Conservation (phyloP, 2,329 filamentous ascomycete species). For the Escovopsis sp. region DNA sequence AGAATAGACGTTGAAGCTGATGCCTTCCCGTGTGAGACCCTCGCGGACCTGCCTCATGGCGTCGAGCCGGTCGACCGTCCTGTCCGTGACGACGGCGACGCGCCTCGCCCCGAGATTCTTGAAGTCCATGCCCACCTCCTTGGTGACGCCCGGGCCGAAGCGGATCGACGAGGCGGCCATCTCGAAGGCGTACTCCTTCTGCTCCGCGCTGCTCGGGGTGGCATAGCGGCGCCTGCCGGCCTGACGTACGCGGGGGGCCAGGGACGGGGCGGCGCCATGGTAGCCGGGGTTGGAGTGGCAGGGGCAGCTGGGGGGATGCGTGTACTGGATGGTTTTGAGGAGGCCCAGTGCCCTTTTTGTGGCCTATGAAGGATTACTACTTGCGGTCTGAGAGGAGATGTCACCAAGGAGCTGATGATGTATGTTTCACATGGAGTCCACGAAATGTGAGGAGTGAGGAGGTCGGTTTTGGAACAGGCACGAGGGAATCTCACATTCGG, state of each 20-base stretch:
- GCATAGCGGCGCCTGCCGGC: constrained; percentile 39
- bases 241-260: constrained; percentile 31
- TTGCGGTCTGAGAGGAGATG: no score
- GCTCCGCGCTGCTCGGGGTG: constrained; percentile 50
- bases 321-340: constrained; percentile 80
- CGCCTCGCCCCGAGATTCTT: constrained; percentile 76
- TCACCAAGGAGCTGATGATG: no score
- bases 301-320: constrained; percentile 74
- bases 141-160: constrained; percentile 83
- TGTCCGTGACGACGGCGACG: constrained; percentile 85
- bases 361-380: constrained; percentile 23
- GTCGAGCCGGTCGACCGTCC: constrained; percentile 63
- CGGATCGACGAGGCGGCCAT: constrained; percentile 93
- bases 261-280: constrained; percentile 47
- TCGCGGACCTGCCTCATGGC: constrained; percentile 84
- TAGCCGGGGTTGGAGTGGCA: constrained; percentile 83
- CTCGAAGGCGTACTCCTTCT: constrained; percentile 97
- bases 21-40: constrained; percentile 60
- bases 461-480: no score
- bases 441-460: no score
- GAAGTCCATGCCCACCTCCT: constrained; percentile 96
- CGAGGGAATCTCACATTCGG: no score
- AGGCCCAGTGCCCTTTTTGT: constrained; percentile 53
- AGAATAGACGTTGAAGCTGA: constrained; percentile 69
- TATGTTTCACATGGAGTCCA: no score